A percentile compares a stretch with the other conserved stretches of the same genome.
Conservation (phyloP, 306 rosid genomes). For the Vigna angularis region DNA sequence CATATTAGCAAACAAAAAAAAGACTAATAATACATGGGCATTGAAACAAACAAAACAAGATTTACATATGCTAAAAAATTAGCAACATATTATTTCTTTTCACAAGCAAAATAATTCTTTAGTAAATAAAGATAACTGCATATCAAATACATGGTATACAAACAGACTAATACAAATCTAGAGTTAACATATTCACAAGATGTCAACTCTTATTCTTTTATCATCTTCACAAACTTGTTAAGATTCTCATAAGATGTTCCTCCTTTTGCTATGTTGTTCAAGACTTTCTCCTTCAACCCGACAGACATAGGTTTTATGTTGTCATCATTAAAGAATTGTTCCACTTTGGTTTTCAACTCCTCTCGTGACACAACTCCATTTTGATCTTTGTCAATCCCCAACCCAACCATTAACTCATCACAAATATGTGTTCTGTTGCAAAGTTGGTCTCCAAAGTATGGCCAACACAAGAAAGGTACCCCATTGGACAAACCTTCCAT, state of each 20-base stretch:
- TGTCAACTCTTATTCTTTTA: no score
- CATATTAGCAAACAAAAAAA: no score
- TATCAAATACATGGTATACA: no score
- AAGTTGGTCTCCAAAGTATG: constrained; percentile 52
- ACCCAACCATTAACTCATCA: constrained; percentile 54
- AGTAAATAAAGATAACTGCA: no score
- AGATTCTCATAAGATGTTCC: constrained; percentile 45
- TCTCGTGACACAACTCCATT: constrained; percentile 37
- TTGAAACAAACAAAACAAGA: no score
- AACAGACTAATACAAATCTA: no score
- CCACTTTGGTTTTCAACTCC: not conserved
- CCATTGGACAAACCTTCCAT: constrained; percentile 57
- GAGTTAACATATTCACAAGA: no score
- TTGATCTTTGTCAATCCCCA: constrained; percentile 47
- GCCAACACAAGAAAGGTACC: constrained; percentile 65
- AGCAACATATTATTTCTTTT: no score
- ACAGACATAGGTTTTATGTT: constrained; percentile 34
- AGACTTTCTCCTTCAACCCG: not conserved
- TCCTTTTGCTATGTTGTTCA: constrained; percentile 8
- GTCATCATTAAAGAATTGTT: constrained; percentile 14
- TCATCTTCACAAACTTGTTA: constrained; percentile 35
- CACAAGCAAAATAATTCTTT: no score
- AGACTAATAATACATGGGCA: no score
- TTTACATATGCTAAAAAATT: no score
- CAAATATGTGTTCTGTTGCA: constrained; percentile 44